Base-by-base conservation (phyloP, 306 rosid genomes). In the Boehmeria nivea region DNA sequence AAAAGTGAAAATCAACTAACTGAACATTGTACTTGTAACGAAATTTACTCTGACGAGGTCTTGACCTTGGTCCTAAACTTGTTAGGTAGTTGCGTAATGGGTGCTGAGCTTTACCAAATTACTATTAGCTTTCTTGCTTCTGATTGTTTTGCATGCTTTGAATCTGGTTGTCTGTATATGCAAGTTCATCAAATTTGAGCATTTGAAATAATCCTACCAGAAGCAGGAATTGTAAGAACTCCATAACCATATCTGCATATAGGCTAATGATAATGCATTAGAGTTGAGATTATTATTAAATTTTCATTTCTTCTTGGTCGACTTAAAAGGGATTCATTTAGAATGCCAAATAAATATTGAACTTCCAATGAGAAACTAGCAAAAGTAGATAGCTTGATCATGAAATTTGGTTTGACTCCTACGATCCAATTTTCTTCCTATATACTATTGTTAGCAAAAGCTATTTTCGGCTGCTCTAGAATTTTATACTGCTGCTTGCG, bases 401-500 rank as follows among this genome's bases (percentile, higher is more conserved):
- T 31, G 15, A 13, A 39, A 38, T 27, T 7, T 20, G 43, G 45
- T 17, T 33, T 48, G 52, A 52, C 59, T 54, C 34, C 64, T 34
- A 46, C n/a, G 16, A 55, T 67, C 34, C 49, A 48, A 23, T 74
- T 60, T 57, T n/a, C 50, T 40, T 22, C 9, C 47, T 51, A n/a
- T n/a, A n/a, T n/a, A n/a, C n/a, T n/a, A n/a, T n/a, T 37, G 36
- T 40, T 45, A 39, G 62, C 63, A 19, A 45, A 65, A 63, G 45
- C 25, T 61, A 16, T 68, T 60, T 64, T 67, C 66, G 65, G 76
- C 68, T 48, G 76, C 66, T 50, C 57, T 72, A 60, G 64, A 68
- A 60, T 60, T 45, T 57, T 67, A 66, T 65, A 9, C 49, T 61
- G 51, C 75, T 65, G 74, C 73, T 66, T 83, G 64, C 70, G 47